Evolutionary conservation across 306 rosid genomes (phyloP).

Genomic region (Oemleria cerasiformis): DNA sequence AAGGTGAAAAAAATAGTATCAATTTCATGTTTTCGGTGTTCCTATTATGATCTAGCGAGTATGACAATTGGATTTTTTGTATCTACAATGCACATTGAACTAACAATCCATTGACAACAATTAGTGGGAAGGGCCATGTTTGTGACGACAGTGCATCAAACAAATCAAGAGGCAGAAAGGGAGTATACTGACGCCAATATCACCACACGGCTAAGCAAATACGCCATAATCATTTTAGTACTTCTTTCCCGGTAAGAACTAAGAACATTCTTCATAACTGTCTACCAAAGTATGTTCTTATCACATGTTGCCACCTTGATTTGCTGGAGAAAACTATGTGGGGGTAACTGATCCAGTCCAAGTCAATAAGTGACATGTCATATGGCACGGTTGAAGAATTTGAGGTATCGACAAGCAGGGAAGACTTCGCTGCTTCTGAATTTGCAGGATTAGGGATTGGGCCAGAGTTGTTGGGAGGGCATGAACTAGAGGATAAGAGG

Average conservation of each 20-base stretch:
- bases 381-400: conserved; percentile 50
- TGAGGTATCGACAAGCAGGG: conserved; percentile 77
- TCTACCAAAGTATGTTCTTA: conserved; percentile 14
- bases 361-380: conserved; percentile 79
- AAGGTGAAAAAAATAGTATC: conserved; percentile 18
- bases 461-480: conserved; percentile 44
- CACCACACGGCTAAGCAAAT: conserved; percentile 19
- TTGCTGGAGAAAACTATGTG: conserved; percentile 69
- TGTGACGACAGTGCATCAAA: conserved; percentile 24
- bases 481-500: conserved; percentile 53
- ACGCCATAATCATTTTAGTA: conserved; percentile 21
- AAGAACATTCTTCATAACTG: conserved; percentile 32
- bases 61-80: conserved; percentile 34
- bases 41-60: conserved; percentile 31
- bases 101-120: conserved; percentile 40
- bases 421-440: conserved; percentile 55
- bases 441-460: conserved; percentile 30
- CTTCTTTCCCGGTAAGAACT: conserved; percentile 17
- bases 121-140: conserved; percentile 30
- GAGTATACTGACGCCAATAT: conserved; percentile 27
- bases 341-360: conserved; percentile 80
- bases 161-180: conserved; percentile 19
- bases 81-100: conserved; percentile 64
- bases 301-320: conserved; percentile 46
- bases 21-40: conserved; percentile 22